phyloP scores from a whole-genome alignment of 805 yeast genomes.

The Candida krabiensis region DNA sequence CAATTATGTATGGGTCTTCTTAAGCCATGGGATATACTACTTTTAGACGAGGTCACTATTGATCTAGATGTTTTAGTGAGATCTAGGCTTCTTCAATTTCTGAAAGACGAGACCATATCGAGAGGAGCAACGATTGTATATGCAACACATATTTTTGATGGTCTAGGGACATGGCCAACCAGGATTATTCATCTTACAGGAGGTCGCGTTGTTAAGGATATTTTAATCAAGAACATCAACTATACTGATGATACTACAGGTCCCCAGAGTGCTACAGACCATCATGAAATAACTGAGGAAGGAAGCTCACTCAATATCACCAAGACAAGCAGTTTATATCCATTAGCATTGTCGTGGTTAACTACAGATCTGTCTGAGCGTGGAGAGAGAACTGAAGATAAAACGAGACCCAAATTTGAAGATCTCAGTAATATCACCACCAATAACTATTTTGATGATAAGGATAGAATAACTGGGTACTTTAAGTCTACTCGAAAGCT shows the following conservation, averaged over 20 bases:
- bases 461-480: slow-evolving; percentile 45
- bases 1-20: slow-evolving; percentile 91
- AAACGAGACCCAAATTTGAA: slow-evolving; percentile 50
- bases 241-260: slow-evolving; percentile 24
- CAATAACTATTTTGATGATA: slow-evolving; percentile 43
- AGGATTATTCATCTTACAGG: slow-evolving; percentile 72
- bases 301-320: slow-evolving; percentile 35
- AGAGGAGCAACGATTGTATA: slow-evolving; percentile 80
- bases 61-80: slow-evolving; percentile 94
- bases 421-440: slow-evolving; percentile 47
- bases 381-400: slow-evolving; percentile 53
- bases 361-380: slow-evolving; percentile 49
- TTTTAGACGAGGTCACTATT: slow-evolving; percentile 96
- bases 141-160: slow-evolving; percentile 97
- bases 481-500: slow-evolving; percentile 50
- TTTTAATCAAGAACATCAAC: slow-evolving; percentile 34
- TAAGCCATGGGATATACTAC: slow-evolving; percentile 82
- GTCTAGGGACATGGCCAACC: slow-evolving; percentile 89
- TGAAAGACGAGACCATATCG: slow-evolving; percentile 67
- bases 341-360: slow-evolving; percentile 72
- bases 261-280: slow-evolving; percentile 5
- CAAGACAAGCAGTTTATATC: slow-evolving; percentile 59
- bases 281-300: slow-evolving; percentile 15
- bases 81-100: slow-evolving; percentile 65
- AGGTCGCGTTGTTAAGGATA: slow-evolving; percentile 51